Conservation (phyloP, 192 early-diverging fungal species). For the Coemansia sp. region DNA sequence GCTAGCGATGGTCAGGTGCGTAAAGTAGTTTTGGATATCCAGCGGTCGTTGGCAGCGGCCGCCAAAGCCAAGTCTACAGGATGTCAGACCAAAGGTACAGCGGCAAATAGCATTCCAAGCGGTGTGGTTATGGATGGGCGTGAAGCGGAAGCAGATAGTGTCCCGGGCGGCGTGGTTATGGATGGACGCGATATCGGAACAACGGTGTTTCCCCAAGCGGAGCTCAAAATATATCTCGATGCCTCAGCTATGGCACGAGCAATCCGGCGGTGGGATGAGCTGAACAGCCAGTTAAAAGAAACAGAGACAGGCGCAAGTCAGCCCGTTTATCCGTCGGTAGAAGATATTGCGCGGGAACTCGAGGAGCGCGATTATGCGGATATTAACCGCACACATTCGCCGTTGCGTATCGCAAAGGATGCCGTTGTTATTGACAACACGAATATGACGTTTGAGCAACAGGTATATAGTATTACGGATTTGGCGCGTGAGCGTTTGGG, state of each 20-base stretch:
- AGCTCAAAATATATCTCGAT: constrained; percentile 75
- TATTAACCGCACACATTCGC: constrained; percentile 62
- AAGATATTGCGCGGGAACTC: constrained; percentile 63
- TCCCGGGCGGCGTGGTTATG: constrained; percentile 67
- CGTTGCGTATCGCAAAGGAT: constrained; percentile 68
- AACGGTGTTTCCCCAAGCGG: constrained; percentile 68
- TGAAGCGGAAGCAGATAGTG: constrained; percentile 65
- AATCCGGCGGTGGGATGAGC: constrained; percentile 64
- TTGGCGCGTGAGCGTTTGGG: constrained; percentile 56
- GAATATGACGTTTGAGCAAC: constrained; percentile 62
- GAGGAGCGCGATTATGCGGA: constrained; percentile 69
- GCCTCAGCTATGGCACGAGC: constrained; percentile 67
- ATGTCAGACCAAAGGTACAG: neutral
- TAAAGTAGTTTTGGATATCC: constrained; percentile 55
- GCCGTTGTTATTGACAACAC: constrained; percentile 78
- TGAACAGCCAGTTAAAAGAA: constrained; percentile 39
- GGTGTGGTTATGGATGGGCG: constrained; percentile 84
- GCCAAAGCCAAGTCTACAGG: constrained; percentile 23
- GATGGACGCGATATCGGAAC: constrained; percentile 85
- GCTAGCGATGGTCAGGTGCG: constrained; percentile 63
- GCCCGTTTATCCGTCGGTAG: constrained; percentile 34
- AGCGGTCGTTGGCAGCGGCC: constrained; percentile 55
- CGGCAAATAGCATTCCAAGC: neutral
- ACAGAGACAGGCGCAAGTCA: neutral
- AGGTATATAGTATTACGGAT: constrained; percentile 64